A percentile compares a stretch with the other conserved stretches of the same genome.
Conservation (phyloP, 2,329 filamentous ascomycete genomes). For the Microsporum audouinii region DNA sequence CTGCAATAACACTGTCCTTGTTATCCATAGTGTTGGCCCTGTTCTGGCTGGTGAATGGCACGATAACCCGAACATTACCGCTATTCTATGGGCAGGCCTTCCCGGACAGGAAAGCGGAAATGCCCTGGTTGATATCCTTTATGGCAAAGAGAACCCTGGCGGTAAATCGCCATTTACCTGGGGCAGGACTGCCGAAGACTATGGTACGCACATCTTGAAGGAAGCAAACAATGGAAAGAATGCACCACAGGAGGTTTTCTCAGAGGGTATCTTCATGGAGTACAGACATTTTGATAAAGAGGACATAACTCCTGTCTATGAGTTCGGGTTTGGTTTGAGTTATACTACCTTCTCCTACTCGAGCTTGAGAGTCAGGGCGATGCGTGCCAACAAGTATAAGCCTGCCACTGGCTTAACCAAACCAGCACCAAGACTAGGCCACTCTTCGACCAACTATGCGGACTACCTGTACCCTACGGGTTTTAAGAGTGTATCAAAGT, state of each 20-base stretch:
- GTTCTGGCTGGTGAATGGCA: slow-evolving; percentile 58
- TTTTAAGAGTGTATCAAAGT: slow-evolving; percentile 40
- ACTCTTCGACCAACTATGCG: slow-evolving; percentile 36
- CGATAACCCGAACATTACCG: slow-evolving; percentile 56
- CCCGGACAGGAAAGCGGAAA: slow-evolving; percentile 68
- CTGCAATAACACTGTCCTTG: slow-evolving; percentile 82
- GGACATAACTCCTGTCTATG: slow-evolving; percentile 45
- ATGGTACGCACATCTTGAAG: slow-evolving; percentile 47
- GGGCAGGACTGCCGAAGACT: slow-evolving; percentile 42
- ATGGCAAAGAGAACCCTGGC: slow-evolving; percentile 53
- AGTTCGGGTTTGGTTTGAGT: slow-evolving; percentile 49
- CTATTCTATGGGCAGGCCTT: slow-evolving; percentile 63
- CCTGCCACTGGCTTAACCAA: slow-evolving; percentile 43
- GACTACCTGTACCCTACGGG: slow-evolving; percentile 47
- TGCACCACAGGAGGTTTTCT: slow-evolving; percentile 49
- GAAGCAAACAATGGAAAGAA: slow-evolving; percentile 45
- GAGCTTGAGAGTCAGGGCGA: slow-evolving; percentile 39
- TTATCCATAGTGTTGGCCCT: slow-evolving; percentile 76
- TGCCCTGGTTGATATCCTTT: slow-evolving; percentile 60
- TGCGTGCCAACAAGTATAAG: slow-evolving; percentile 39
- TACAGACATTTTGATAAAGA: slow-evolving; percentile 41
- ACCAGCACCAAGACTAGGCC: slow-evolving; percentile 44
- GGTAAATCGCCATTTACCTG: slow-evolving; percentile 53
- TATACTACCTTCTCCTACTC: slow-evolving; percentile 51
- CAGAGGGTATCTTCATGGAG: slow-evolving; percentile 51